Evolutionary conservation across 805 yeast species (phyloP).

Genomic region (Saturnispora silvae): DNA sequence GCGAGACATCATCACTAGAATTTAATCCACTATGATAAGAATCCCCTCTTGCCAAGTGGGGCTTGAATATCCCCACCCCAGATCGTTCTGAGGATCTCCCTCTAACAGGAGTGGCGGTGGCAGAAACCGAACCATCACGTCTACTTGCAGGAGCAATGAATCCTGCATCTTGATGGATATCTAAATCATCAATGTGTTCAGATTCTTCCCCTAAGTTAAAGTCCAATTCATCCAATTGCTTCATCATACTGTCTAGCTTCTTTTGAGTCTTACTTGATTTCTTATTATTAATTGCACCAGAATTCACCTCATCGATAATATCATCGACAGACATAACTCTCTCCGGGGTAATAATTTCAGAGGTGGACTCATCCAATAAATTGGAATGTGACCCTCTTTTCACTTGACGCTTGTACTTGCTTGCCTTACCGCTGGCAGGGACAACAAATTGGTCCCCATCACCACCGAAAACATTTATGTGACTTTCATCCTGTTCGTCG

Average conservation of each 20-base stretch:
- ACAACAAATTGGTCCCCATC: conserved; percentile 25
- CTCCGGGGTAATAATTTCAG: conserved; percentile 18
- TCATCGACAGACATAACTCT: conserved; percentile 23
- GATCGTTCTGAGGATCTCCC: conserved; percentile 18
- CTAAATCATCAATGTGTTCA: conserved; percentile 12
- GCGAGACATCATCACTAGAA: conserved; percentile 22
- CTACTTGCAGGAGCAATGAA: conserved; percentile 36
- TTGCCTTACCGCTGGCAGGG: conserved; percentile 24
- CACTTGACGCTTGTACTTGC: conserved; percentile 7
- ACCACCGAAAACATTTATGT: conserved; percentile 22
- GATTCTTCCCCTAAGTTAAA: conserved; percentile 24
- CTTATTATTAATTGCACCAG: conserved; percentile 19
- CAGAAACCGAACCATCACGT: conserved; percentile 28
- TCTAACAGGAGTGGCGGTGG: conserved; percentile 16
- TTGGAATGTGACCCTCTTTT: conserved; percentile 6
- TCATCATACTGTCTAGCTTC: conserved; percentile 5
- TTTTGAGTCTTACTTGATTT: conserved; percentile 2
- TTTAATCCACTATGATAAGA: conserved; percentile 52
- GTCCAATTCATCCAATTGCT: conserved; percentile 7
- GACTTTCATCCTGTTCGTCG: conserved; percentile 8
- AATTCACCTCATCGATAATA: conserved; percentile 24
- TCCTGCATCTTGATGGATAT: conserved; percentile 28
- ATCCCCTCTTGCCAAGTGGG: conserved; percentile 71
- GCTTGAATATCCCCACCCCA: conserved; percentile 28
- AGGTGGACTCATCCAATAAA: conserved; percentile 4